Evolutionary conservation across 345 rosid genomes (phyloP).

Genomic region (Trapa bicornis): DNA sequence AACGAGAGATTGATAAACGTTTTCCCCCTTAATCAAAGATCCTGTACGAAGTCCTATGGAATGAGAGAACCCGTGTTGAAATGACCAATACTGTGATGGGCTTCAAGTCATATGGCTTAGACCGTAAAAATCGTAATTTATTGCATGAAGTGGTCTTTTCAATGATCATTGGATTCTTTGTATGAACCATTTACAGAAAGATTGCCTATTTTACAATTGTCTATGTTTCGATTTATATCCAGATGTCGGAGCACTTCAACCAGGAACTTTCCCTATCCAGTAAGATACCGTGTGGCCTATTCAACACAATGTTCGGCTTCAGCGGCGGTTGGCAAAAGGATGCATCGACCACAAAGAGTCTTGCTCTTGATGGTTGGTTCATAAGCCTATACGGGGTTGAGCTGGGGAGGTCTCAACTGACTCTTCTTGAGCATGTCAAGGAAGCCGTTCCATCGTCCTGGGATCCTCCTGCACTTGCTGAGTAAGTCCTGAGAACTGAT

Average conservation of each 20-base stretch:
- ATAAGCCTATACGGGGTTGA: slow-evolving; percentile 75
- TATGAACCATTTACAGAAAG: background rate
- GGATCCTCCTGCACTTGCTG: slow-evolving; percentile 85
- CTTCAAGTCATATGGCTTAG: too few relatives aligned
- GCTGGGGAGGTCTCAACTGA: slow-evolving; percentile 51
- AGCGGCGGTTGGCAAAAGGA: slow-evolving; percentile 73
- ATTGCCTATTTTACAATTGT: background rate
- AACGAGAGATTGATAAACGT: too few relatives aligned
- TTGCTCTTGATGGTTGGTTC: slow-evolving; percentile 91
- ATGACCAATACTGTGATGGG: too few relatives aligned
- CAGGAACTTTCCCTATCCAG: slow-evolving; percentile 62
- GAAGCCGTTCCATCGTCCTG: slow-evolving; percentile 75
- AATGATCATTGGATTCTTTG: background rate
- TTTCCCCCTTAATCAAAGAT: too few relatives aligned
- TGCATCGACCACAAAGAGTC: slow-evolving; percentile 41
- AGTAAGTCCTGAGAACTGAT: slow-evolving; percentile 33
- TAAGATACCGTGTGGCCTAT: slow-evolving; percentile 77
- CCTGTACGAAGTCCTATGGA: too few relatives aligned
- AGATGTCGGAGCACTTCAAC: slow-evolving; percentile 97
- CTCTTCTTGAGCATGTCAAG: slow-evolving; percentile 53
- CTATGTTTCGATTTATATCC: slow-evolving; percentile 11
- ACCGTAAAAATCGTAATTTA: too few relatives aligned
- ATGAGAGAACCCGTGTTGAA: too few relatives aligned
- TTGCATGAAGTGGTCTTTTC: background rate
- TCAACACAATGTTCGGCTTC: slow-evolving; percentile 66